Percentiles rank a stretch among this genome's conserved stretches.
phyloP scores from a whole-genome alignment of 176 grass and related monocot species.

The Oryza coarctata region DNA sequence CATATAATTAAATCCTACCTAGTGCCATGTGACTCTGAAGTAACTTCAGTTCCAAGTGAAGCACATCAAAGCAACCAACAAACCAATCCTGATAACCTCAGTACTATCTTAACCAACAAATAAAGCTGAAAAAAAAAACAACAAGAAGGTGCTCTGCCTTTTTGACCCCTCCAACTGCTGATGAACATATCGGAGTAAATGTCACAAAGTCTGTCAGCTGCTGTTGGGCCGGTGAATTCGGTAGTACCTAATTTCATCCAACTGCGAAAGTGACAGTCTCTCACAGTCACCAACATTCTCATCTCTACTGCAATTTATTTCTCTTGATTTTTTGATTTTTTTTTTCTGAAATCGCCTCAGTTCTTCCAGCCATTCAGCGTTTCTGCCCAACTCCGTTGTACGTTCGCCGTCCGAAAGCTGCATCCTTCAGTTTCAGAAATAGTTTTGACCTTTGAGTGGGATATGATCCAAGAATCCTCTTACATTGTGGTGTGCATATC shows the following conservation, averaged over 20 bases:
- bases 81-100: neutral
- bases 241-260: conserved; percentile 46
- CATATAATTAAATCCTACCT: neutral
- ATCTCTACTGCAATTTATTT: neutral
- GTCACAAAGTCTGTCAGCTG: neutral
- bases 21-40: conserved; percentile 15
- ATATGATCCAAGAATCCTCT: conserved; percentile 36
- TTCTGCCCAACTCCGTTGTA: neutral
- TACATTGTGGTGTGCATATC: neutral
- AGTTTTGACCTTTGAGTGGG: conserved; percentile 30
- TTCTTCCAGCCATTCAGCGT: neutral
- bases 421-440: neutral
- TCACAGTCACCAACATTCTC: neutral
- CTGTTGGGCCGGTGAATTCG: conserved; percentile 12
- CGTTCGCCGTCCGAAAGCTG: neutral
- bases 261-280: conserved; percentile 23
- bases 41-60: conserved; percentile 40
- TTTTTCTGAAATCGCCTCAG: neutral
- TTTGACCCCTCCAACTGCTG: neutral
- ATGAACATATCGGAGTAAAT: neutral
- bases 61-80: conserved; percentile 24
- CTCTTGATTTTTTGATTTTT: neutral
- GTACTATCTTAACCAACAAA: neutral
- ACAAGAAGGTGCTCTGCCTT: neutral
- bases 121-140: neutral